A percentile compares a stretch with the other conserved stretches of the same genome.
These are phyloP conservation scores for Murraya koenigii DNA, from an alignment of 345 rosid genomes.

Conservation along the genomic window DNA sequence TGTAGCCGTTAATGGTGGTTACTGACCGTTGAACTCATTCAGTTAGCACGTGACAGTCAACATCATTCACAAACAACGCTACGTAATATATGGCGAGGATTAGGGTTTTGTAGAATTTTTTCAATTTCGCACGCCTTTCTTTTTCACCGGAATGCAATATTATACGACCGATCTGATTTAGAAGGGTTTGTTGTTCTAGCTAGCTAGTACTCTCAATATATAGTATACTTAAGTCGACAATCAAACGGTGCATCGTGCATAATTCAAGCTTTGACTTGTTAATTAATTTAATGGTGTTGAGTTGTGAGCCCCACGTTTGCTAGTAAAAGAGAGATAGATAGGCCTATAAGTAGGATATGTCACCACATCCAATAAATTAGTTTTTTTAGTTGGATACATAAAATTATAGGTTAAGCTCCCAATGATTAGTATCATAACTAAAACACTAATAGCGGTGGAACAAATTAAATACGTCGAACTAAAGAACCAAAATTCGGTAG, in stretches of 20 bases:
- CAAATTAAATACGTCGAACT: no score
- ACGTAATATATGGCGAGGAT: conserved; percentile 36
- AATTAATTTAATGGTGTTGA: no score
- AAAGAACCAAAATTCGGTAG: no score
- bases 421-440: no score
- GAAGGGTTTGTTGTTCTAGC: not conserved
- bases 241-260: not conserved
- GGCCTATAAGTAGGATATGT: no score
- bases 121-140: not conserved
- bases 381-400: no score
- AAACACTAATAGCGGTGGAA: no score
- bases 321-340: no score
- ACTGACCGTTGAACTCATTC: conserved; percentile 23
- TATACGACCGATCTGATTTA: not conserved
- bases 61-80: conserved; percentile 14
- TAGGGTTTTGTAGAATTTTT: conserved; percentile 16
- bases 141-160: not conserved
- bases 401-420: no score
- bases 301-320: no score
- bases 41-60: conserved; percentile 20
- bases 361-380: no score
- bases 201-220: not conserved
- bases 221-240: not conserved
- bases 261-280: not conserved
- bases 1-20: conserved; percentile 53